Conservation (phyloP, 2,329 filamentous ascomycete species). For the Hyphodiscus sp. region DNA sequence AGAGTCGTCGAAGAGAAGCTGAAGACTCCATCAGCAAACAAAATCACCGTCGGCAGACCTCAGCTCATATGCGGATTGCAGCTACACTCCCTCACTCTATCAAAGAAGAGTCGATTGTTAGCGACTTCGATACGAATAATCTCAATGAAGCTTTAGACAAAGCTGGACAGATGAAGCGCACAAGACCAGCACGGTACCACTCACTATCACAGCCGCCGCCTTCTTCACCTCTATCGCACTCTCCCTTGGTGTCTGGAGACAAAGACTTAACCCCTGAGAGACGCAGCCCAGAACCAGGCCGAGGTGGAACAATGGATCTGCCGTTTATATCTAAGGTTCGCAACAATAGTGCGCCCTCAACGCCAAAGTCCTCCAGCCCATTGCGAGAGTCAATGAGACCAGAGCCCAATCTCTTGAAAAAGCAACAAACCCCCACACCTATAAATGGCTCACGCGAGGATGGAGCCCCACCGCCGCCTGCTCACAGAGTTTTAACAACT, state of each 20-base stretch:
- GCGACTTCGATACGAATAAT: conserved; percentile 7
- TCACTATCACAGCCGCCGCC: not conserved
- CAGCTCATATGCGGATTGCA: conserved; percentile 1
- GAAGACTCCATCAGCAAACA: conserved; percentile 9
- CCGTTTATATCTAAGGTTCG: conserved; percentile 10
- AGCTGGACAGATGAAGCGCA: conserved; percentile 14
- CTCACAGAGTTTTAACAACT: conserved; percentile 34
- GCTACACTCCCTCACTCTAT: conserved; percentile 2
- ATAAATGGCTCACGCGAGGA: conserved; percentile 11
- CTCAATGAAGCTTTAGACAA: conserved; percentile 19
- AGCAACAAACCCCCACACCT: conserved; percentile 2
- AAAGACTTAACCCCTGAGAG: not conserved
- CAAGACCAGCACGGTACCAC: conserved; percentile 14
- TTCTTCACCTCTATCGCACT: not conserved
- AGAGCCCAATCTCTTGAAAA: conserved; percentile 7
- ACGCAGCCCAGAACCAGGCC: not conserved
- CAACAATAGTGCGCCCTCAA: conserved; percentile 10
- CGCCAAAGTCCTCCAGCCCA: conserved; percentile 12
- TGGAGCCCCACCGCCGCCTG: conserved; percentile 26
- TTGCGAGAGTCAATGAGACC: conserved; percentile 17
- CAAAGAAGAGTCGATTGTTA: conserved; percentile 7
- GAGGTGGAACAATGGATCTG: not conserved
- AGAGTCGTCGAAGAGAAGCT: conserved; percentile 17
- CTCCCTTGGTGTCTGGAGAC: not conserved
- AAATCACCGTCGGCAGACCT: conserved; percentile 4